A percentile compares a stretch with the other conserved stretches of the same genome.
Evolutionary conservation across 371 early-diverging fungal genomes (phyloP).

Genomic region (Mortierella polycephala): DNA sequence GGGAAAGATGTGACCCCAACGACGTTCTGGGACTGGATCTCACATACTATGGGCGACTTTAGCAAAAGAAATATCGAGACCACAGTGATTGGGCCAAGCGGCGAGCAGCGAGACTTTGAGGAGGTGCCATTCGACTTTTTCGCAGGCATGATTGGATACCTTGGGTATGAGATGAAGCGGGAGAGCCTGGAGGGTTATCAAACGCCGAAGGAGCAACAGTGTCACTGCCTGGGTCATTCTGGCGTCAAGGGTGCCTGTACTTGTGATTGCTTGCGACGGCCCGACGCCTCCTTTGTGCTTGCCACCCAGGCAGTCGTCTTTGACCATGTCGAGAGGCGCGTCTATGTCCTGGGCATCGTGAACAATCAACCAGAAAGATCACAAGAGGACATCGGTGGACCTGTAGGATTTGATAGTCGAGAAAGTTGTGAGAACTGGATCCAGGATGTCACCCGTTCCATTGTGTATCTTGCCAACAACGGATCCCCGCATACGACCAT

Average conservation of each 20-base stretch:
- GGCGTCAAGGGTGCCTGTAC: constrained; percentile 24
- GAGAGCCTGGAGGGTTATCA: constrained; percentile 74
- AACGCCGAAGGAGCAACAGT: constrained; percentile 57
- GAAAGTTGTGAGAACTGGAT: constrained; percentile 32
- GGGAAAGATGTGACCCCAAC: background rate
- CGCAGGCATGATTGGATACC: constrained; percentile 90
- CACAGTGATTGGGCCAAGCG: constrained; percentile 20
- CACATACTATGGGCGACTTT: constrained; percentile 36
- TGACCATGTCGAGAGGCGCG: constrained; percentile 67
- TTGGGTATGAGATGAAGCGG: constrained; percentile 94
- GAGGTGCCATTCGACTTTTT: constrained; percentile 69
- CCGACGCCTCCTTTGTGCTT: constrained; percentile 89
- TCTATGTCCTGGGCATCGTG: constrained; percentile 64
- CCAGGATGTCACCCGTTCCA: constrained; percentile 21
- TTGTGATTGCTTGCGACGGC: constrained; percentile 62
- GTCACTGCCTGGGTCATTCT: constrained; percentile 45
- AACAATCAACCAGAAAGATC: constrained; percentile 8
- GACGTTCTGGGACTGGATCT: constrained; percentile 65
- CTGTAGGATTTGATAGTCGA: constrained; percentile 26
- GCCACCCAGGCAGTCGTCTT: constrained; percentile 82
- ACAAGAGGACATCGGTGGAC: constrained; percentile 11
- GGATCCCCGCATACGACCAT: constrained; percentile 8
- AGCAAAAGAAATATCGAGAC: constrained; percentile 31
- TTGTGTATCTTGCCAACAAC: constrained; percentile 18
- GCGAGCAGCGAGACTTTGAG: constrained; percentile 10